Conservation (phyloP, 139 green algal species). For the Auxenochlorella pyrenoidosa region DNA sequence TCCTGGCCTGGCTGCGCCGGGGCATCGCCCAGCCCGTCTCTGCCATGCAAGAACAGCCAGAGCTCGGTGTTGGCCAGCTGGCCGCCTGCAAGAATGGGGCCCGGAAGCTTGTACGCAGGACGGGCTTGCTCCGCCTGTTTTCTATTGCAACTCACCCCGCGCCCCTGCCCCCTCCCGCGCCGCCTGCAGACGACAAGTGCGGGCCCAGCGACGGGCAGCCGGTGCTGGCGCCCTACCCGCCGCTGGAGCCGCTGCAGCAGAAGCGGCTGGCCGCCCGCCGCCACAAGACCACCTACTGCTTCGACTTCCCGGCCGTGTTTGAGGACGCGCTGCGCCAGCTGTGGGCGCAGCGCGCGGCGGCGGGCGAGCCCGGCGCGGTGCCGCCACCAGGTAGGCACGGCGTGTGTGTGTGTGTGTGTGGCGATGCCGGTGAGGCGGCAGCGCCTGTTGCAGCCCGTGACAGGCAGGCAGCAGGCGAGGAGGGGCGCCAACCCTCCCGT, state of each 20-base stretch:
- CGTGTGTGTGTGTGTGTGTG: not conserved
- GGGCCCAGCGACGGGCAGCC: constrained; percentile 60
- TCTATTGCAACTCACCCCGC: too few relatives aligned
- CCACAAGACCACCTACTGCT: constrained; percentile 92
- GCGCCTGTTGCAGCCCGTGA: too few relatives aligned
- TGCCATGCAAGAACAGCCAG: not conserved
- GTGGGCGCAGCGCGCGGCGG: constrained; percentile 73
- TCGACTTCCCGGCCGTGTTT: constrained; percentile 97
- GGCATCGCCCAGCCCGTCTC: not conserved
- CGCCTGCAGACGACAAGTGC: not conserved
- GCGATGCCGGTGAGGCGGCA: too few relatives aligned
- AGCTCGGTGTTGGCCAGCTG: not conserved
- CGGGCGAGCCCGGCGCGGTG: constrained; percentile 53
- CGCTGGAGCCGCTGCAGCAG: constrained; percentile 83
- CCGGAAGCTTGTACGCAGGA: too few relatives aligned
- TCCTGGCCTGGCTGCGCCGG: not conserved
- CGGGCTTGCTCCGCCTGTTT: too few relatives aligned
- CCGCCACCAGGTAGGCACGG: constrained; percentile 42
- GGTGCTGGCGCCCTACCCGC: constrained; percentile 77
- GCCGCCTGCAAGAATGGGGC: too few relatives aligned
- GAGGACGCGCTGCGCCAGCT: constrained; percentile 83
- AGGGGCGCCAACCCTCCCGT: too few relatives aligned
- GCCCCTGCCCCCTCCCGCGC: not conserved
- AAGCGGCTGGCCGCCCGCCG: constrained; percentile 81
- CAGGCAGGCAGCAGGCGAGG: too few relatives aligned